Conservation (phyloP, 2,329 filamentous ascomycete species). For the Fusarium acutatum region DNA sequence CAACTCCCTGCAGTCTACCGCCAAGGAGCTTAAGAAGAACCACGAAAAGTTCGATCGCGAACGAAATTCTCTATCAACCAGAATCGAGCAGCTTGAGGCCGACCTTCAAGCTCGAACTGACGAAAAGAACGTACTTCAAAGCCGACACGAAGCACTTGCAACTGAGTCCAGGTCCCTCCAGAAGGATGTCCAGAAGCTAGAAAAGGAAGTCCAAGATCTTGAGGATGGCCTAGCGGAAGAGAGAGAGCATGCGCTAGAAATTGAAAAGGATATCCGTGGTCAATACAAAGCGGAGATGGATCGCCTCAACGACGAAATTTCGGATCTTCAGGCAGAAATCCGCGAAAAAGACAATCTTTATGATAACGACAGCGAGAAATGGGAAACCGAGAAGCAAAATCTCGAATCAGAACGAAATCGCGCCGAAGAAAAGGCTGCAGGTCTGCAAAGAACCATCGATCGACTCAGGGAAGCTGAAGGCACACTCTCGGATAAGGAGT, state of each 20-base stretch:
- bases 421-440: slow-evolving; percentile 72
- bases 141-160: slow-evolving; percentile 72
- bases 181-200: slow-evolving; percentile 64
- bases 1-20: slow-evolving; percentile 53
- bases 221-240: slow-evolving; percentile 61
- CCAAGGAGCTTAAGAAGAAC: slow-evolving; percentile 52
- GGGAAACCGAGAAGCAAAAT: slow-evolving; percentile 70
- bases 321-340: slow-evolving; percentile 69
- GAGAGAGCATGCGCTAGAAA: slow-evolving; percentile 65
- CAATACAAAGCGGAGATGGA: slow-evolving; percentile 58
- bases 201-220: slow-evolving; percentile 57
- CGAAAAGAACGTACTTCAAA: slow-evolving; percentile 75
- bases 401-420: slow-evolving; percentile 72
- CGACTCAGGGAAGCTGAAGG: slow-evolving; percentile 74
- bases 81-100: slow-evolving; percentile 64
- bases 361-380: slow-evolving; percentile 76
- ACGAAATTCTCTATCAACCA: slow-evolving; percentile 53
- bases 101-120: slow-evolving; percentile 68
- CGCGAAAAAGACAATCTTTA: slow-evolving; percentile 76
- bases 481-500: slow-evolving; percentile 72
- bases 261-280: slow-evolving; percentile 65
- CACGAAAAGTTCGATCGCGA: slow-evolving; percentile 43
- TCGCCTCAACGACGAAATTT: slow-evolving; percentile 66
- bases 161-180: slow-evolving; percentile 74
- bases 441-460: slow-evolving; percentile 76